phyloP scores from a whole-genome alignment of 2,329 filamentous ascomycete genomes.

The Paraconiothyrium sp. region DNA sequence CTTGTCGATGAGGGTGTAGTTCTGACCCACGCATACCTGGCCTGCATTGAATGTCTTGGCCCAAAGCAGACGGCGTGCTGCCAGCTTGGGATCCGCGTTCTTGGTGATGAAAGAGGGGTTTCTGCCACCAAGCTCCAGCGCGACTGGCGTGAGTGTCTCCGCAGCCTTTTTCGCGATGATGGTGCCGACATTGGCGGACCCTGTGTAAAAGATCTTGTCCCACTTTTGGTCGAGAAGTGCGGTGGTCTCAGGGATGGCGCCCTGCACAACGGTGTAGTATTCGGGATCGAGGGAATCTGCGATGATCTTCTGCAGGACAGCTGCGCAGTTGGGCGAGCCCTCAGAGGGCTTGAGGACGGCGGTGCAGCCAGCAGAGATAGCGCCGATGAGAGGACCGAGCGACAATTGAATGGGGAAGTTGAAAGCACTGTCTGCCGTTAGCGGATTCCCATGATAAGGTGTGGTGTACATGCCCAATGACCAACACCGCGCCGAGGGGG shows the following conservation, averaged over 20 bases:
- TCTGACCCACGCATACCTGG: slow-evolving; percentile 91
- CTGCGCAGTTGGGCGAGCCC: slow-evolving; percentile 76
- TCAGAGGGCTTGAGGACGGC: slow-evolving; percentile 93
- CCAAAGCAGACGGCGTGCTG: slow-evolving; percentile 87
- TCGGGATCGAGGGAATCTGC: slow-evolving; percentile 78
- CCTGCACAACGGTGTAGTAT: slow-evolving; percentile 82
- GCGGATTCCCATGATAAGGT: background rate
- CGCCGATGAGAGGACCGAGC: slow-evolving; percentile 82
- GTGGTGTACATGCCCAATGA: slow-evolving; percentile 72
- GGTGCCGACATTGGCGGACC: slow-evolving; percentile 75
- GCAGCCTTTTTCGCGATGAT: slow-evolving; percentile 64
- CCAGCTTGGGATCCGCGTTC: slow-evolving; percentile 79
- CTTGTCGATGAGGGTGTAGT: slow-evolving; percentile 87
- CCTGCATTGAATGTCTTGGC: slow-evolving; percentile 87
- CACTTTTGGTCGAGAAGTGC: slow-evolving; percentile 87
- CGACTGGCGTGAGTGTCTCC: slow-evolving; percentile 76
- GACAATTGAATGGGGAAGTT: slow-evolving; percentile 91
- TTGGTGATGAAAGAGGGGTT: slow-evolving; percentile 94
- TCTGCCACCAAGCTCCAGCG: slow-evolving; percentile 87
- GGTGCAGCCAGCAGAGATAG: slow-evolving; percentile 91
- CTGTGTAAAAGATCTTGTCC: slow-evolving; percentile 99
- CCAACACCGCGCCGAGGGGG: slow-evolving; percentile 81
- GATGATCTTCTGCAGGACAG: slow-evolving; percentile 81
- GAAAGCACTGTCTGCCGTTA: slow-evolving; percentile 68
- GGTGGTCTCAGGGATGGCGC: slow-evolving; percentile 80